Evolutionary conservation across 768 basidiomycete genomes (phyloP), one percentile per base, ranked within the genome.

Genomic region (Phanerochaete carnosa): DNA sequence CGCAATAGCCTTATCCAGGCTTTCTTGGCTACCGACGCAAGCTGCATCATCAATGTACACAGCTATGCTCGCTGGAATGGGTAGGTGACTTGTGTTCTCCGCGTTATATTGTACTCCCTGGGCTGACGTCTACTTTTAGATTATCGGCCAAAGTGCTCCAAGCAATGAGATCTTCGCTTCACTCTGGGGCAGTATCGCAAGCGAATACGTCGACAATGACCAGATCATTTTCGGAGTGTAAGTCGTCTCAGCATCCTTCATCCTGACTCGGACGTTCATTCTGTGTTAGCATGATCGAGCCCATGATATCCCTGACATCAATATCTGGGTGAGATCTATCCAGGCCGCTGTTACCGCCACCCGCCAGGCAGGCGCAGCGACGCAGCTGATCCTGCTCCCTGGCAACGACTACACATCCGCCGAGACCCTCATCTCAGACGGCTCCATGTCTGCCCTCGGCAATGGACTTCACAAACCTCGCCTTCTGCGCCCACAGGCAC

Each of bases 261-360:
- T 3, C 25, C 12, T 19, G 22, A 23, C 30, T 33, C n/a, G n/a
- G n/a, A n/a, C n/a, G n/a, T n/a, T n/a, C n/a, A n/a, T n/a, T n/a
- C n/a, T n/a, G n/a, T n/a, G n/a, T n/a, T 23, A 83, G 81, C 25
- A 85, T 86, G 84, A 87, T 86, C 62, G 85, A 87, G 64, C 85
- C 85, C 84, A 87, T 62, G 83, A 86, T 65, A 68, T 84, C 7
- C 80, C 81, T 8, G 67, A 76, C 59, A 81, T 83, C 66, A 62
- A 55, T 22, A 62, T 70, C 1, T 85, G 84, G 84, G 84, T 82
- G 7, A 68, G 58, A 11, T 71, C 81, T 1, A 80, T 85, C 33
- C 84, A 86, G 69, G 79, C 79, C 26, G 82, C 80, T 12, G 84
- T 87, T 23, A 84, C 81, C 25, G 84, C 83, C 6, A 86, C 87